Conservation (phyloP, 1,284 basidiomycete species). For the Albatrellus sp. region DNA sequence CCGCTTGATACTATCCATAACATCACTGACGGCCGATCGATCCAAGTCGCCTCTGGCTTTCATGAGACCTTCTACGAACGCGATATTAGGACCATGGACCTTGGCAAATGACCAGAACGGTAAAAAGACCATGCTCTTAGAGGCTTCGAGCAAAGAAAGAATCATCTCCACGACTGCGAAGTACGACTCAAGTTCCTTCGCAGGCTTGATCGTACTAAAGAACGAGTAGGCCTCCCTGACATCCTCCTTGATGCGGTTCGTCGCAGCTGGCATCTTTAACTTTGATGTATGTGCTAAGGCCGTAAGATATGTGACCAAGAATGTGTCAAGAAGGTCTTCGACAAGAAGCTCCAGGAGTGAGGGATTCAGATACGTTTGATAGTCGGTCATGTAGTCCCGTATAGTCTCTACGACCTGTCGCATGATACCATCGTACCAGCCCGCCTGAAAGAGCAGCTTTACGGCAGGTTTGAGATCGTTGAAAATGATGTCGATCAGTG, state of each 20-base stretch:
- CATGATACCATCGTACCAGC: conserved; percentile 85
- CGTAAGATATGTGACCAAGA: conserved; percentile 86
- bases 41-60: conserved; percentile 87
- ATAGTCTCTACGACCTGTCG: conserved; percentile 89
- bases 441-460: conserved; percentile 73
- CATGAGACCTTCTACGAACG: conserved; percentile 86
- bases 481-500: conserved; percentile 90
- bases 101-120: conserved; percentile 97
- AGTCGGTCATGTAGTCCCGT: conserved; percentile 91
- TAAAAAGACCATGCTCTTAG: conserved; percentile 87
- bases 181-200: conserved; percentile 70
- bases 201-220: conserved; percentile 71
- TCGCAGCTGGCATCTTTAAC: conserved; percentile 77
- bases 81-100: conserved; percentile 84
- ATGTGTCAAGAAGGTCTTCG: conserved; percentile 87
- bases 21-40: conserved; percentile 73
- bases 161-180: conserved; percentile 87
- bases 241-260: conserved; percentile 76
- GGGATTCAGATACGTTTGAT: conserved; percentile 82
- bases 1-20: conserved; percentile 89
- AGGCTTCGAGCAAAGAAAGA: conserved; percentile 77
- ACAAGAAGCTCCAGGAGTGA: conserved; percentile 86
- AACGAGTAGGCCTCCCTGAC: conserved; percentile 69
- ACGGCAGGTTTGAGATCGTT: conserved; percentile 88
- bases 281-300: conserved; percentile 80